Evolutionary conservation across 208 protist species (phyloP).

Genomic region (Trypanosoma theileri): DNA sequence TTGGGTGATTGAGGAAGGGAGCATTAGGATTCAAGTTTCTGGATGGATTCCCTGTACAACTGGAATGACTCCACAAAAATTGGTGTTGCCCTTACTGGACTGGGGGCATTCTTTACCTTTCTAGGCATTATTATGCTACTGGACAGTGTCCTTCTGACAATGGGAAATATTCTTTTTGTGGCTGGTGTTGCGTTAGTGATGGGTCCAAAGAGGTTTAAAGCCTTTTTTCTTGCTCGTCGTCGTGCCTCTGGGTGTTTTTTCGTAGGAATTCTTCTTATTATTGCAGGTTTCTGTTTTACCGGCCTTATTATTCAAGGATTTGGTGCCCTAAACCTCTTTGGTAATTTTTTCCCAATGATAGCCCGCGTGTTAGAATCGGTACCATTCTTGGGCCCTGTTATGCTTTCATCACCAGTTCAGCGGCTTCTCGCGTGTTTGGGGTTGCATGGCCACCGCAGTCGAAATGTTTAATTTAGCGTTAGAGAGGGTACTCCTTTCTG

Average conservation of each 20-base stretch:
- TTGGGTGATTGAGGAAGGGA: background rate
- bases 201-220: slow-evolving; percentile 67
- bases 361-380: slow-evolving; percentile 84
- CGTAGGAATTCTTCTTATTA: slow-evolving; percentile 77
- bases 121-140: slow-evolving; percentile 82
- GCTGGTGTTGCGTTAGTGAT: slow-evolving; percentile 83
- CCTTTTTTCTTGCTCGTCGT: slow-evolving; percentile 76
- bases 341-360: slow-evolving; percentile 90
- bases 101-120: slow-evolving; percentile 81
- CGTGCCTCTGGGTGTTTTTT: slow-evolving; percentile 88
- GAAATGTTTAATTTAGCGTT: slow-evolving; percentile 60
- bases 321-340: slow-evolving; percentile 88
- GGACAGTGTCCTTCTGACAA: slow-evolving; percentile 84
- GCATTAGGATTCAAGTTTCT: background rate
- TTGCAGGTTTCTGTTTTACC: slow-evolving; percentile 77
- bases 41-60: slow-evolving; percentile 86
- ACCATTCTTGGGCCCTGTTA: slow-evolving; percentile 76
- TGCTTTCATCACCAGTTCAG: slow-evolving; percentile 70
- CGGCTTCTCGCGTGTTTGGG: slow-evolving; percentile 38
- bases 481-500: background rate
- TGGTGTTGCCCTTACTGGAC: slow-evolving; percentile 77
- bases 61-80: slow-evolving; percentile 91
- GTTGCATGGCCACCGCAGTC: slow-evolving; percentile 38
- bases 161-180: slow-evolving; percentile 91
- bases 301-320: slow-evolving; percentile 85